phyloP scores from a whole-genome alignment of 176 grass and related monocot genomes.

The Themeda triandra region DNA sequence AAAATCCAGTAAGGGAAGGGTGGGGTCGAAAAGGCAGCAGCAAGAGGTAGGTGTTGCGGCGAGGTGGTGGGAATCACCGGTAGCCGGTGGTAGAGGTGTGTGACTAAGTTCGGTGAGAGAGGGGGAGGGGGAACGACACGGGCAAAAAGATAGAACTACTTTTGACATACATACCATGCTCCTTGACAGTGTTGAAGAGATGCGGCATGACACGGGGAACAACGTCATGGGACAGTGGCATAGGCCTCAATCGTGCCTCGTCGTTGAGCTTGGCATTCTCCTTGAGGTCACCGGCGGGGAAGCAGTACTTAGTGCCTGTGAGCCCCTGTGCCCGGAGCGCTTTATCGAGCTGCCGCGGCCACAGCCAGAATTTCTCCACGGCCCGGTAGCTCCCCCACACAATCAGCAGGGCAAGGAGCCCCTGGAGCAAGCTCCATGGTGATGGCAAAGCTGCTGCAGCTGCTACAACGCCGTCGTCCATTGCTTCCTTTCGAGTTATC shows the following conservation, averaged over 20 bases:
- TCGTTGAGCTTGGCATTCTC: slow-evolving; percentile 45
- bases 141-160: no score
- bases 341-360: slow-evolving; percentile 39
- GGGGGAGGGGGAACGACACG: no score
- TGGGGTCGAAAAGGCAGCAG: no score
- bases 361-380: slow-evolving; percentile 37
- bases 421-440: slow-evolving; percentile 17
- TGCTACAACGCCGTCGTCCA: neutral
- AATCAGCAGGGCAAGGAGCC: slow-evolving; percentile 18
- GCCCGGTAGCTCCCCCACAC: neutral
- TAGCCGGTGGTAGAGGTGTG: no score
- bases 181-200: slow-evolving; percentile 7
- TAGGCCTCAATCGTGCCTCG: slow-evolving; percentile 47
- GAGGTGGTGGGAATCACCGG: no score
- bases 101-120: no score
- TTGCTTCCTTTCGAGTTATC: neutral
- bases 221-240: slow-evolving; percentile 54
- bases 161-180: slow-evolving; percentile 33
- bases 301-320: slow-evolving; percentile 42
- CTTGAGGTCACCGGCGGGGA: slow-evolving; percentile 42
- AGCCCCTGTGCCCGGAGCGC: slow-evolving; percentile 63
- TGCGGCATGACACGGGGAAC: slow-evolving; percentile 36
- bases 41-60: no score
- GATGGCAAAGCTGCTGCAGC: neutral
- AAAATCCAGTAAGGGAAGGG: no score